phyloP scores from a whole-genome alignment of 2,329 filamentous ascomycete genomes.

The Xylariaceae sp. region DNA sequence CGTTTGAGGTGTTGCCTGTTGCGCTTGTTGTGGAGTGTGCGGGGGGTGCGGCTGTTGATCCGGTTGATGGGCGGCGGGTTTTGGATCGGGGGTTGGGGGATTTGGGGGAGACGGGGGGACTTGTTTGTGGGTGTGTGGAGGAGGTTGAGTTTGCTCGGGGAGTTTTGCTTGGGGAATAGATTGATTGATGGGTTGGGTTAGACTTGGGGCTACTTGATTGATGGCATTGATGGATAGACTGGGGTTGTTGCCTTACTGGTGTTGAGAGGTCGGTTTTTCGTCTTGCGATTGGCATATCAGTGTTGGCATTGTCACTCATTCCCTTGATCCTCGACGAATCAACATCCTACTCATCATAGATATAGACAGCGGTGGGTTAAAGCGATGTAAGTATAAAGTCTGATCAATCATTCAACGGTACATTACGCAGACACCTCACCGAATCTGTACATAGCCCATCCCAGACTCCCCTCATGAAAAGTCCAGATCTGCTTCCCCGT shows the following conservation, averaged over 20 bases:
- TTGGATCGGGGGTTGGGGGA: constrained; percentile 37
- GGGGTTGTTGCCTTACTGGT: no score
- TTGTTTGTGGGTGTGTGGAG: constrained; percentile 45
- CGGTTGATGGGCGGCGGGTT: constrained; percentile 40
- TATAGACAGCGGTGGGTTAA: neutral
- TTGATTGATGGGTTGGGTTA: neutral
- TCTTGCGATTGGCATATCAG: neutral
- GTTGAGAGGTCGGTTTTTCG: neutral
- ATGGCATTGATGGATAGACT: no score
- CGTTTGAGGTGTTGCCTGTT: constrained; percentile 59
- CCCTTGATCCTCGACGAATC: neutral
- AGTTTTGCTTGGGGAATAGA: constrained; percentile 3
- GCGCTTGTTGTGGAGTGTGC: constrained; percentile 58
- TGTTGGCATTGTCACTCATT: neutral
- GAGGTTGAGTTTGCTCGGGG: constrained; percentile 14
- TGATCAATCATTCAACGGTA: neutral
- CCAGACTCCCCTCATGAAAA: constrained; percentile 42
- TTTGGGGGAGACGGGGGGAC: constrained; percentile 47
- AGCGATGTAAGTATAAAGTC: neutral
- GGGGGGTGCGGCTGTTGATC: constrained; percentile 53
- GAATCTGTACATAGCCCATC: constrained; percentile 47
- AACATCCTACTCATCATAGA: neutral
- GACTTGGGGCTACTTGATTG: no score
- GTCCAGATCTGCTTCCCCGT: constrained; percentile 43
- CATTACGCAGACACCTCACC: constrained; percentile 34